These are phyloP conservation scores for Cytospora schulzeri DNA, from an alignment of 2,329 filamentous ascomycete genomes.

Conservation along the genomic window DNA sequence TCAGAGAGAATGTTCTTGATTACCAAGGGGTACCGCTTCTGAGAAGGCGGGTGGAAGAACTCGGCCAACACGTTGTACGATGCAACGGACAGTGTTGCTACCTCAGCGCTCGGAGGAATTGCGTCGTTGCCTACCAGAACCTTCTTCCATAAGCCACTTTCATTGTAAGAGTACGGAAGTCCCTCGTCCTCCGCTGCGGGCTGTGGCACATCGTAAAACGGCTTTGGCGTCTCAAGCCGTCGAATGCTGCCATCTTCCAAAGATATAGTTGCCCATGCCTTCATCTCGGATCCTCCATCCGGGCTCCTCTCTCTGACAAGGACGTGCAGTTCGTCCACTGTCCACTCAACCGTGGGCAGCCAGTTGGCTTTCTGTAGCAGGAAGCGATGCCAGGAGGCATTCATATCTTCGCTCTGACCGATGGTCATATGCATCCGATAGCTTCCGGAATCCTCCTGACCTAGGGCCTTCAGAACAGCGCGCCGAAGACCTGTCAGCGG, in stretches of 20 bases:
- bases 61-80: constrained; percentile 59
- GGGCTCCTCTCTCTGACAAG: constrained; percentile 50
- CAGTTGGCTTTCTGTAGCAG: constrained; percentile 54
- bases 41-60: constrained; percentile 49
- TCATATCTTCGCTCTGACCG: constrained; percentile 56
- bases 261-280: constrained; percentile 55
- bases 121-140: background rate
- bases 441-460: constrained; percentile 31
- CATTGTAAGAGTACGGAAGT: constrained; percentile 29
- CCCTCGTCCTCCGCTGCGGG: background rate
- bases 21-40: constrained; percentile 45
- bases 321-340: constrained; percentile 51
- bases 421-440: constrained; percentile 61
- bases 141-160: constrained; percentile 11
- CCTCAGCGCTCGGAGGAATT: background rate
- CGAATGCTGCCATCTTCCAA: constrained; percentile 32
- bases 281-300: constrained; percentile 50
- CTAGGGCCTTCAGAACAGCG: constrained; percentile 41
- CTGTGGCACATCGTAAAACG: constrained; percentile 30
- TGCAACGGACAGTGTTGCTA: constrained; percentile 40
- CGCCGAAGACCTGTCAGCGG: constrained; percentile 40
- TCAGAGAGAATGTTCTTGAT: constrained; percentile 47
- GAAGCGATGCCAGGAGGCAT: constrained; percentile 49
- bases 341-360: constrained; percentile 52
- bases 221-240: constrained; percentile 30